These are phyloP conservation scores for Lepraria neglecta DNA, from an alignment of 495 filamentous ascomycete species.

Conservation along the genomic window DNA sequence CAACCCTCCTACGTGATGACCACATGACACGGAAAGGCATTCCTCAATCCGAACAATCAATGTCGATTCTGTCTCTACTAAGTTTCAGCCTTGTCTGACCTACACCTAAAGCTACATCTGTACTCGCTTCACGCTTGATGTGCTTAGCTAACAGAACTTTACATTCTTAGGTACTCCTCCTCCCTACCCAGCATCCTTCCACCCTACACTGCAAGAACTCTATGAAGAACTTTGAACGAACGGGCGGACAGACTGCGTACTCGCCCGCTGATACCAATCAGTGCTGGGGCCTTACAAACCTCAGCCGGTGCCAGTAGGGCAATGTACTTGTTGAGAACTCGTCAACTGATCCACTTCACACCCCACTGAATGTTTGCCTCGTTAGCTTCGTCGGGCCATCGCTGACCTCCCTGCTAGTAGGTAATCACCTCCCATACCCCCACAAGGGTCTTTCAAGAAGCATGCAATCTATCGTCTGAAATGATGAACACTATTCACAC, in stretches of 20 bases:
- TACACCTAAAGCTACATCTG: conserved; percentile 21
- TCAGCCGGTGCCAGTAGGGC: conserved; percentile 58
- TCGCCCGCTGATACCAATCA: conserved; percentile 52
- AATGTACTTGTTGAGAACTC: conserved; percentile 95
- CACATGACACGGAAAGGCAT: conserved; percentile 84
- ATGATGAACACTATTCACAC: conserved; percentile 96
- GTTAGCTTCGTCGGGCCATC: background rate
- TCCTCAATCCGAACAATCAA: conserved; percentile 89
- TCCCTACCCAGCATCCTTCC: conserved; percentile 23
- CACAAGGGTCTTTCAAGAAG: background rate
- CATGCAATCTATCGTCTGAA: conserved; percentile 39
- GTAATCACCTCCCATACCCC: background rate
- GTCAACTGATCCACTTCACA: conserved; percentile 71
- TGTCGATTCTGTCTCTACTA: conserved; percentile 76
- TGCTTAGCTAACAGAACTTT: conserved; percentile 39
- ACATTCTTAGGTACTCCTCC: conserved; percentile 49
- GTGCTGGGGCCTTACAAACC: conserved; percentile 82
- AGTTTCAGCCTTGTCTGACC: conserved; percentile 99
- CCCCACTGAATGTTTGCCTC: background rate
- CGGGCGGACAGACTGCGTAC: conserved; percentile 94
- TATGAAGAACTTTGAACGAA: conserved; percentile 97
- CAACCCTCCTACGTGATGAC: conserved; percentile 61
- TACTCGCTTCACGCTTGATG: conserved; percentile 33
- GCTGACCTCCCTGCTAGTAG: background rate
- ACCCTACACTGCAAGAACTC: conserved; percentile 17